phyloP scores from a whole-genome alignment of 1,284 basidiomycete species.

The Sporisorium scitamineum region DNA sequence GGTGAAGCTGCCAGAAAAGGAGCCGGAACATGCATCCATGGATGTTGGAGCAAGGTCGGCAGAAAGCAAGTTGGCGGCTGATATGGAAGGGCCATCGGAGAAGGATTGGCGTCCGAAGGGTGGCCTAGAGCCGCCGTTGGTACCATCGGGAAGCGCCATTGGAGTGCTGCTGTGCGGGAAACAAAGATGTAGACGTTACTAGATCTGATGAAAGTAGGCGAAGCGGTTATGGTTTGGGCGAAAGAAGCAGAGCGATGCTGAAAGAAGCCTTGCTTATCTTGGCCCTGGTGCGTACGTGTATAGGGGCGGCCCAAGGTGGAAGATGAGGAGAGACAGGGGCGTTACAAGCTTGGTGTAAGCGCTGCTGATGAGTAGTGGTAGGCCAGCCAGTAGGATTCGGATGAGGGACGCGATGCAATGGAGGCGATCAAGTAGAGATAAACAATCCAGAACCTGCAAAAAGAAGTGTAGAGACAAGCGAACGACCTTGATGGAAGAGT shows the following conservation, averaged over 20 bases:
- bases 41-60: constrained; percentile 12
- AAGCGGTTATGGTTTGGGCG: not conserved
- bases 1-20: constrained; percentile 27
- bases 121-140: constrained; percentile 22
- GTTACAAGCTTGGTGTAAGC: not conserved
- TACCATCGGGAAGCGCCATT: constrained; percentile 4
- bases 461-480: not conserved
- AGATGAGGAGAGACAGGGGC: not conserved
- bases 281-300: not conserved
- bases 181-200: not conserved
- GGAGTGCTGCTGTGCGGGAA: no score
- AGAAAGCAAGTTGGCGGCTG: constrained; percentile 16
- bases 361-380: not conserved
- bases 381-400: not conserved
- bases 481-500: constrained; percentile 5
- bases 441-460: not conserved
- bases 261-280: not conserved
- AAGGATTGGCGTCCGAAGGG: constrained; percentile 50
- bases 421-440: not conserved
- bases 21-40: constrained; percentile 23
- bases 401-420: not conserved
- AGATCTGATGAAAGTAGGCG: not conserved
- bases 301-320: constrained; percentile 1
- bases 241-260: not conserved
- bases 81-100: constrained; percentile 41